Evolutionary conservation across 768 basidiomycete species (phyloP), one percentile per base, ranked within the genome.

Genomic region (Chalciporus chontae): DNA sequence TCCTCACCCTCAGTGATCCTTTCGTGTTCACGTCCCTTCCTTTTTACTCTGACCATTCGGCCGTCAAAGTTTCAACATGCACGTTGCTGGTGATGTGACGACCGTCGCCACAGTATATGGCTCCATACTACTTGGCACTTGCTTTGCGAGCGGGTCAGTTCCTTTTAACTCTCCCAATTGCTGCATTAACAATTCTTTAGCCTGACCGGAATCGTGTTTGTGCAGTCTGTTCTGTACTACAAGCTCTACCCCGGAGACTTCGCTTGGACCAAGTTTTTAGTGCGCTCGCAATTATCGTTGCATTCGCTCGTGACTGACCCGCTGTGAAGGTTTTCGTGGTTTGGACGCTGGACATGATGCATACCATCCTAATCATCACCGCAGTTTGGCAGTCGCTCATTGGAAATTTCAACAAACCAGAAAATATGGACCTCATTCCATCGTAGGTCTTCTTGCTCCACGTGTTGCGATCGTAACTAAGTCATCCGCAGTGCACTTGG

Each of bases 71-170:
- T n/a, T n/a, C n/a, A 53, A 51, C 19, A 67, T 56, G 53, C 39
- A 8, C 0, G 14, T 65, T 19, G 5, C 68, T n/a, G 68, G 66
- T 31, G 66, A 68, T 47, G 68, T 69, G 40, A 48, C 40, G 10
- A 68, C 59, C 0, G 63, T 68, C 27, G 63, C 68, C 0, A 68
- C 66, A 14, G 38, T 57, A 6, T 69, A 69, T 5, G 66, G 66
- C 8, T 47, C 66, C n/a, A 69, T 64, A 18, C 43, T 68, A 11
- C 53, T 68, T 15, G 66, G 66, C 13, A 69, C 66, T 18, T 60
- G 59, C 58, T 57, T 68, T 48, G 66, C 44, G 45, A 55, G 63
- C 63, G 50, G 42, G 66, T 69, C 47, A 47, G 55, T 21, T 44
- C 9, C 37, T 13, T 18, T 4, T 8, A 41, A 13, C 8, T 14